Percentiles rank a stretch among this genome's conserved stretches.
Evolutionary conservation across 768 basidiomycete species (phyloP).

Genomic region (Leucocoprinus birnbaumii): DNA sequence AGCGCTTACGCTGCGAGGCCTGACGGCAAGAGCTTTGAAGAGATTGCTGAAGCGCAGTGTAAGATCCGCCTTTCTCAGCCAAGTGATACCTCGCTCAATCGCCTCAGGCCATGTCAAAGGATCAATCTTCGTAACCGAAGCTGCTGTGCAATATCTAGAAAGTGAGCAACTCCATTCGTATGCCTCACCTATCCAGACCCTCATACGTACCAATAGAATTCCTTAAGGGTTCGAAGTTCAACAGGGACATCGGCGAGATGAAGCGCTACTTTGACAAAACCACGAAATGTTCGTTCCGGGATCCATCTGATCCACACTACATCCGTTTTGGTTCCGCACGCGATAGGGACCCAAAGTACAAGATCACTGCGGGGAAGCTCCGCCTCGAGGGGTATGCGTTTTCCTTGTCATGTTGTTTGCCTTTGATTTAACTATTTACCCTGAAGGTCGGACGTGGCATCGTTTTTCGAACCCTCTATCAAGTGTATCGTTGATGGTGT

Average conservation of each 20-base stretch:
- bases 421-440: not conserved
- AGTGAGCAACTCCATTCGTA: constrained; percentile 20
- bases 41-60: constrained; percentile 41
- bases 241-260: constrained; percentile 36
- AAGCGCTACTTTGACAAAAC: constrained; percentile 37
- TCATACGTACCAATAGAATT: constrained; percentile 29
- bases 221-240: constrained; percentile 33
- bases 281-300: constrained; percentile 39
- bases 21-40: constrained; percentile 29
- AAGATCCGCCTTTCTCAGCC: not conserved
- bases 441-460: constrained; percentile 23
- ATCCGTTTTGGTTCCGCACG: constrained; percentile 39
- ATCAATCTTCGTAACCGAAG: constrained; percentile 42
- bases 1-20: constrained; percentile 39
- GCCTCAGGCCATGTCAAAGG: constrained; percentile 39
- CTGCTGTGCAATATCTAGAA: constrained; percentile 29
- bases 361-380: constrained; percentile 40
- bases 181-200: too few relatives aligned
- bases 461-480: constrained; percentile 27
- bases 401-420: not conserved
- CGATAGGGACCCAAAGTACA: constrained; percentile 31
- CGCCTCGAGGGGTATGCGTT: constrained; percentile 30
- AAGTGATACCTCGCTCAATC: not conserved
- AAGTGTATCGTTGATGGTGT: constrained; percentile 25
- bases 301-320: constrained; percentile 31